Evolutionary conservation across 208 protist species (phyloP).

Genomic region (Blechomonas ayalai): DNA sequence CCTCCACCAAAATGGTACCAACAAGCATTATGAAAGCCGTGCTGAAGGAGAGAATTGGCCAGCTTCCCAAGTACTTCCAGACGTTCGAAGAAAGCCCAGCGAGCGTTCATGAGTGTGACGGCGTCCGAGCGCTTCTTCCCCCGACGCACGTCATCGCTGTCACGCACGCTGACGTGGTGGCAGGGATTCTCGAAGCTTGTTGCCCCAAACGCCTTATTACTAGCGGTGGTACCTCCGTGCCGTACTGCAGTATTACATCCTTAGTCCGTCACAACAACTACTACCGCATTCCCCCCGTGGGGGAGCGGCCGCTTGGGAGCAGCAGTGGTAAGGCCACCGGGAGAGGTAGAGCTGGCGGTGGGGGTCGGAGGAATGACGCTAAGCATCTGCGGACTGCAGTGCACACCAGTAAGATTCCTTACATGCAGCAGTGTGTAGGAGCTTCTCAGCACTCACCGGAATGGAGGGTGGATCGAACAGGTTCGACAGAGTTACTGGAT

Average conservation of each 20-base stretch:
- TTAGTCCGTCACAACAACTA: constrained; percentile 68
- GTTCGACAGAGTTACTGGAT: background rate
- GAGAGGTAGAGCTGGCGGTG: background rate
- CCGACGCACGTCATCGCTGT: constrained; percentile 63
- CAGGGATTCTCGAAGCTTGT: constrained; percentile 47
- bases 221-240: constrained; percentile 52
- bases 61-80: constrained; percentile 50
- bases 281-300: constrained; percentile 38
- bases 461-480: background rate
- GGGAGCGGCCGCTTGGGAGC: constrained; percentile 14
- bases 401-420: constrained; percentile 1
- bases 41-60: constrained; percentile 22
- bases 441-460: constrained; percentile 7
- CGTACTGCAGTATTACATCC: constrained; percentile 71
- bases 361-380: background rate
- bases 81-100: background rate
- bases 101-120: background rate
- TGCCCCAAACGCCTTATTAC: constrained; percentile 47
- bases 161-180: constrained; percentile 73
- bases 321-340: background rate
- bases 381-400: background rate
- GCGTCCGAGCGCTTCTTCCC: constrained; percentile 39
- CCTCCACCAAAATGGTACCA: constrained; percentile 22
- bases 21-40: constrained; percentile 22
- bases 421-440: constrained; percentile 5